Percentiles rank a stretch among this genome's conserved stretches.
Evolutionary conservation across 805 yeast genomes (phyloP).

Genomic region (Candida endomychidarum): DNA sequence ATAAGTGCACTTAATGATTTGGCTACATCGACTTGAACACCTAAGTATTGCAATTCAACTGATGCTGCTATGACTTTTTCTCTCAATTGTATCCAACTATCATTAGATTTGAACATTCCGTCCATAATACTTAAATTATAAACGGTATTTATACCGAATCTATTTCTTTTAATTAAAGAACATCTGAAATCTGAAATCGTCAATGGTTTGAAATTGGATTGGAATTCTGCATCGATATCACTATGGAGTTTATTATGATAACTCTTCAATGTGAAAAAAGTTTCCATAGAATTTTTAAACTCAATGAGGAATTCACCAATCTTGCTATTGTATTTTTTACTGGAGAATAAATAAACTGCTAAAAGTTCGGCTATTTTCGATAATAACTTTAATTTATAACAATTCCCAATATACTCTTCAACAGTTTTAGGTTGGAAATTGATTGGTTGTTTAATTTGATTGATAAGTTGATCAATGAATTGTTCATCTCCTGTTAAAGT

Average conservation of each 20-base stretch:
- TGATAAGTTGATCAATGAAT: slow-evolving; percentile 45
- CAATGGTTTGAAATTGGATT: slow-evolving; percentile 45
- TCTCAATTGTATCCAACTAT: slow-evolving; percentile 44
- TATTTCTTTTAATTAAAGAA: slow-evolving; percentile 44
- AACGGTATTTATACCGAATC: slow-evolving; percentile 52
- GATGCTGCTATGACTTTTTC: slow-evolving; percentile 57
- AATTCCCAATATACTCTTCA: slow-evolving; percentile 22
- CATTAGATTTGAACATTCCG: slow-evolving; percentile 46
- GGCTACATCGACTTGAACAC: slow-evolving; percentile 67
- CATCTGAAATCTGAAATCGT: slow-evolving; percentile 53
- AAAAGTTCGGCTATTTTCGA: slow-evolving; percentile 74
- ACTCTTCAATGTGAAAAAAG: slow-evolving; percentile 43
- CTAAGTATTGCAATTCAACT: slow-evolving; percentile 58
- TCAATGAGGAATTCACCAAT: slow-evolving; percentile 44
- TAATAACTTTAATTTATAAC: slow-evolving; percentile 56
- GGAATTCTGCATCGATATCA: slow-evolving; percentile 46
- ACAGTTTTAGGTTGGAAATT: slow-evolving; percentile 8
- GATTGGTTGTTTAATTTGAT: slow-evolving; percentile 24
- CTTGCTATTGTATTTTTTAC: slow-evolving; percentile 40
- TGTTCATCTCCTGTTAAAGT: slow-evolving; percentile 39
- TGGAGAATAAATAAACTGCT: slow-evolving; percentile 67
- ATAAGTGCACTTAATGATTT: slow-evolving; percentile 78
- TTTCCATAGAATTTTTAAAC: slow-evolving; percentile 30
- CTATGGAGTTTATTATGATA: slow-evolving; percentile 49
- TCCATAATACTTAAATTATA: slow-evolving; percentile 68